Conservation (phyloP, 2,329 filamentous ascomycete genomes). For the Neofusicoccum ribis region DNA sequence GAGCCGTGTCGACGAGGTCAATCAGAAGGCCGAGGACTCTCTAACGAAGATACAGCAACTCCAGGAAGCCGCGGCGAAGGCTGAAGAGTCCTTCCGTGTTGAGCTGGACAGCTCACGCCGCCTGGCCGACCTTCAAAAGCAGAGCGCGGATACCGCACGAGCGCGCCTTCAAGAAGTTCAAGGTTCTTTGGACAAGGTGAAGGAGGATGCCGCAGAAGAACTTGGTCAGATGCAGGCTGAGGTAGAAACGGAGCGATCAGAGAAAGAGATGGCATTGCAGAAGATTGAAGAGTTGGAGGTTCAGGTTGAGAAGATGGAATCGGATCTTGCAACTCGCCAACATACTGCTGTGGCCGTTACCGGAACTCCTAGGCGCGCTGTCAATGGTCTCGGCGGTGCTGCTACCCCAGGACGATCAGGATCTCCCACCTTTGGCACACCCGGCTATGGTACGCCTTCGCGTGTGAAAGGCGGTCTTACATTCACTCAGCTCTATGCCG, state of each 20-base stretch:
- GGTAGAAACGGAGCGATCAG: slow-evolving; percentile 54
- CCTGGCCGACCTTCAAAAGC: slow-evolving; percentile 78
- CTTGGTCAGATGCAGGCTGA: slow-evolving; percentile 52
- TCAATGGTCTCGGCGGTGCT: slow-evolving; percentile 48
- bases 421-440: slow-evolving; percentile 55
- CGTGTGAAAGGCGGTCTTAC: slow-evolving; percentile 56
- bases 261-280: slow-evolving; percentile 62
- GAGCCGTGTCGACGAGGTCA: slow-evolving; percentile 77
- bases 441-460: slow-evolving; percentile 46
- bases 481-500: slow-evolving; percentile 63
- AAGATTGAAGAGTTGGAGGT: slow-evolving; percentile 66
- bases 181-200: slow-evolving; percentile 61
- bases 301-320: slow-evolving; percentile 61
- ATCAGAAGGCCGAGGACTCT: slow-evolving; percentile 83
- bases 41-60: slow-evolving; percentile 80
- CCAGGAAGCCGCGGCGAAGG: slow-evolving; percentile 76
- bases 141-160: slow-evolving; percentile 71
- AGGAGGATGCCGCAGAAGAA: slow-evolving; percentile 65
- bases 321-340: slow-evolving; percentile 48
- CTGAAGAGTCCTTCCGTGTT: slow-evolving; percentile 82
- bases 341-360: slow-evolving; percentile 41
- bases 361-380: slow-evolving; percentile 54
- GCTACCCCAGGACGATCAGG: slow-evolving; percentile 52
- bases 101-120: slow-evolving; percentile 81
- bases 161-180: slow-evolving; percentile 71